Base-by-base conservation (phyloP, 352 stramenopile genomes). In the Globisporangium nagaii region DNA sequence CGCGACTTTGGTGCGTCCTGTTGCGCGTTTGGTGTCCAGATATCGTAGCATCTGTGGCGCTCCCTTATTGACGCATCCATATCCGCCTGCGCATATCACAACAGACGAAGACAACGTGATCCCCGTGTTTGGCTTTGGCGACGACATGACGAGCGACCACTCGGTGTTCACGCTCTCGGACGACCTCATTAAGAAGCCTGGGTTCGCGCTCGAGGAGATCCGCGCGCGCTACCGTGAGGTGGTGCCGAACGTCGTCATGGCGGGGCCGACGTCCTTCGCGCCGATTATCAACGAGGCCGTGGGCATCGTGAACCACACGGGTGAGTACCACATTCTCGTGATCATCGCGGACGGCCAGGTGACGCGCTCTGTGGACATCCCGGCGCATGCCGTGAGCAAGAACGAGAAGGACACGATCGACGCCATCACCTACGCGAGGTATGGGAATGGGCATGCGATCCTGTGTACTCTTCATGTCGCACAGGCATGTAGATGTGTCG, bases 351-450 rank as follows among this genome's bases (percentile, higher is more conserved):
- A 95, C 48, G 86, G 86, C 42, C 84, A 93, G 59, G 83, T 95
- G 17, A 95, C 84, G 8, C 77, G 84, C 5, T 91, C 84, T 19
- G 76, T 88, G 53, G 84, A 94, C 62, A 82, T 89, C 42, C 80
- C 78, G 7, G 44, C 72, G 1, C 78, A 89, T 62, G 71, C 77
- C 1, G 75, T 92, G 5, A 88, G 76, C 63, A 88, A 86, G 63
- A 90, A 90, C 61, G 82, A 95, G 56, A 87, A 90, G 56, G 83
- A 93, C 44, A 95, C 80, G n/a, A 88, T 90, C 50, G 78, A 91
- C 56, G 84, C 84, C 6, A 93, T 95, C 64, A 84, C 71, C 5
- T 79, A 80, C 58, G 84, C 78, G 15, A 70, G 62, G 60, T 68
- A 37, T 4, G 28, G n/a, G n/a, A n/a, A n/a, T n/a, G n/a, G n/a